Percentiles rank a stretch among this genome's conserved stretches.
phyloP scores from a whole-genome alignment of 169 alveolate genomes.

The Plasmodium ovale region DNA sequence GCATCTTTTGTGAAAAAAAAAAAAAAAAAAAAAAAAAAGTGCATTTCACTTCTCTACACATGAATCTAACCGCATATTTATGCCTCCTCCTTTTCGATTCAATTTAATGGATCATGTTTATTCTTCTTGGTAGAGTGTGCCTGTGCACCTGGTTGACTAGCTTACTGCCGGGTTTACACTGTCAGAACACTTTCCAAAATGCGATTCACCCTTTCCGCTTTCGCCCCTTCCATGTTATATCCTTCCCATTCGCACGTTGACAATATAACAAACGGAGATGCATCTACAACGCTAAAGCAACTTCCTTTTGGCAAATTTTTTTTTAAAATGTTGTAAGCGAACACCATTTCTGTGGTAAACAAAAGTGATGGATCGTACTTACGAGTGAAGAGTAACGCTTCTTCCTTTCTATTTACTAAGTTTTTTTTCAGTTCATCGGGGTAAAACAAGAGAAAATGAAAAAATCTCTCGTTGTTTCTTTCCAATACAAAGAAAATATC shows the following conservation, averaged over 20 bases:
- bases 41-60: too few species aligned
- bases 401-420: slow-evolving; percentile 8
- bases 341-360: slow-evolving; percentile 30
- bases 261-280: slow-evolving; percentile 49
- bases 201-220: neutral
- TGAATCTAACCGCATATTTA: too few species aligned
- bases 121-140: too few species aligned
- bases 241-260: neutral
- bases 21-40: too few species aligned
- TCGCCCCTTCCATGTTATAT: neutral
- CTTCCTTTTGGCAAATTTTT: slow-evolving; percentile 3
- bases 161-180: too few species aligned
- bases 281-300: slow-evolving; percentile 32
- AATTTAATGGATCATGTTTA: too few species aligned
- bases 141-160: too few species aligned
- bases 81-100: too few species aligned
- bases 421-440: slow-evolving; percentile 57
- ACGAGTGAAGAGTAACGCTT: slow-evolving; percentile 3
- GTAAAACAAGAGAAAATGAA: slow-evolving; percentile 36
- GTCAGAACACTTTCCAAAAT: too few species aligned
- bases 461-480: slow-evolving; percentile 17
- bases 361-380: slow-evolving; percentile 40
- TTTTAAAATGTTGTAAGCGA: slow-evolving; percentile 33
- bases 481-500: slow-evolving; percentile 32
- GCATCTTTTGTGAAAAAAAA: too few species aligned